Conservation (phyloP, 805 yeast genomes). For the Pichia gijzeniarum region DNA sequence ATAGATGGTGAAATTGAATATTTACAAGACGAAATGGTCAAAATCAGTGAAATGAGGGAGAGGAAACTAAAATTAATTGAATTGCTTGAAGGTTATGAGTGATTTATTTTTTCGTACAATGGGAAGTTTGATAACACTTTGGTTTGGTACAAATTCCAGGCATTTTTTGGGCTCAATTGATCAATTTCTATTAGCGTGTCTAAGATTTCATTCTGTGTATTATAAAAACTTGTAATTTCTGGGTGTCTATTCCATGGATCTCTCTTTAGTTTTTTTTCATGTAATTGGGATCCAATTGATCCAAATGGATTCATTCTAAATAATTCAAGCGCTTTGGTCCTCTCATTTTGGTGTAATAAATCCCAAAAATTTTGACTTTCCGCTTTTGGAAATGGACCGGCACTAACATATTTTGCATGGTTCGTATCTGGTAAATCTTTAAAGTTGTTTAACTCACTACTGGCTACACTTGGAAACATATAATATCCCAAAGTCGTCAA, state of each 20-base stretch:
- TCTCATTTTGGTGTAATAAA: constrained; percentile 44
- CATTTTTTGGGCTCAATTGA: constrained; percentile 24
- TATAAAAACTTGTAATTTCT: constrained; percentile 3
- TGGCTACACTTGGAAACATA: neutral
- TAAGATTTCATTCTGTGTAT: constrained; percentile 15
- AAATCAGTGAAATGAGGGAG: constrained; percentile 51
- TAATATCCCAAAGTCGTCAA: constrained; percentile 41
- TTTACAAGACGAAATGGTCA: constrained; percentile 52
- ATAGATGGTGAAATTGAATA: constrained; percentile 72
- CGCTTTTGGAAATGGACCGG: constrained; percentile 43
- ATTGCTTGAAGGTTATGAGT: constrained; percentile 39
- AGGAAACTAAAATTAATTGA: constrained; percentile 54
- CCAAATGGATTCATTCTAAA: constrained; percentile 59
- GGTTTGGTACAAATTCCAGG: constrained; percentile 17
- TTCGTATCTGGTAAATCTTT: constrained; percentile 20
- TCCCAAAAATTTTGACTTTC: constrained; percentile 32
- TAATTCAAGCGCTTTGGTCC: constrained; percentile 43
- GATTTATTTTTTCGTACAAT: constrained; percentile 14
- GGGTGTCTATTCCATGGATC: constrained; percentile 40
- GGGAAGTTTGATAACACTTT: constrained; percentile 15
- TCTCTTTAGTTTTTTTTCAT: constrained; percentile 43
- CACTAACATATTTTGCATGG: constrained; percentile 45
- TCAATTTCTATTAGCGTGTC: constrained; percentile 24
- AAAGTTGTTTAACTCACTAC: neutral
- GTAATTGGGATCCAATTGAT: constrained; percentile 33